These are phyloP conservation scores for Leavenworthia alabamica DNA, from an alignment of 345 rosid species.

Conservation along the genomic window DNA sequence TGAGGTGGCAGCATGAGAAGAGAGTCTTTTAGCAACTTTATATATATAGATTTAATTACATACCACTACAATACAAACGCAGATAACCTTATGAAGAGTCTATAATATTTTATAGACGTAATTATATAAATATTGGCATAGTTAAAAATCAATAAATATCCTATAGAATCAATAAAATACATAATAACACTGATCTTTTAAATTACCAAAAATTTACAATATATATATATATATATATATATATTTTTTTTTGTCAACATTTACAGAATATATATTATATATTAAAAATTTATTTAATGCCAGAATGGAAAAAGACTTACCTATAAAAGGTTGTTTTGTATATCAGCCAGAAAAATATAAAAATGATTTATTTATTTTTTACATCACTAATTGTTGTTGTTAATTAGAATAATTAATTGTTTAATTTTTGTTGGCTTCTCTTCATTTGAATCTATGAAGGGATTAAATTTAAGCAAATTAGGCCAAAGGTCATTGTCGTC, in stretches of 20 bases:
- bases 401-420: neutral
- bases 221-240: too few species aligned
- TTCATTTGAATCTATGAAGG: conserved; percentile 30
- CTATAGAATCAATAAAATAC: conserved; percentile 8
- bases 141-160: neutral
- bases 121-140: neutral
- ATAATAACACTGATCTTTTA: too few species aligned
- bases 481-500: conserved; percentile 26
- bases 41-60: neutral
- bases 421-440: conserved; percentile 17
- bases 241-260: too few species aligned
- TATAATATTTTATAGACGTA: conserved; percentile 1
- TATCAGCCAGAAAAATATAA: conserved; percentile 6
- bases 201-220: too few species aligned
- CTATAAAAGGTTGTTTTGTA: neutral
- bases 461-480: conserved; percentile 26
- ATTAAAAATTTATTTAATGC: too few species aligned
- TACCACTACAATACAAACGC: neutral
- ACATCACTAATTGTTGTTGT: conserved; percentile 11
- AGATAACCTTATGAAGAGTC: conserved; percentile 29
- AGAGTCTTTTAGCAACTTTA: too few species aligned
- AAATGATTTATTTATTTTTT: neutral
- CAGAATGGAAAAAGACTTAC: neutral
- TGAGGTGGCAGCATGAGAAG: too few species aligned
- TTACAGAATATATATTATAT: too few species aligned